Conservation (phyloP, 2,329 filamentous ascomycete genomes). For the Sclerotinia minor region DNA sequence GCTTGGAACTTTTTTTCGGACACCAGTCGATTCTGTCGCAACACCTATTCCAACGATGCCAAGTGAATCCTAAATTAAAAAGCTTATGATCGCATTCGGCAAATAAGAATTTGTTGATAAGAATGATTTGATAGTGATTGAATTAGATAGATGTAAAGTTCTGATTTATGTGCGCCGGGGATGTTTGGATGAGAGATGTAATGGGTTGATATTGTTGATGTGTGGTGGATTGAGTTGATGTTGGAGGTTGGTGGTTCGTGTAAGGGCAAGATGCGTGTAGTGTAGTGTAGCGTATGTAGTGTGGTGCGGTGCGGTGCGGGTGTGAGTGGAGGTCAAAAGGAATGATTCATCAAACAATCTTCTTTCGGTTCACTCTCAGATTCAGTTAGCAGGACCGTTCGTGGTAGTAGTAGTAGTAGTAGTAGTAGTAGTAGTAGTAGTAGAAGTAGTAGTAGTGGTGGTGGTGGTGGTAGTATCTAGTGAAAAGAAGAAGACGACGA, state of each 20-base stretch:
- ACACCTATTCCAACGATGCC: constrained; percentile 16
- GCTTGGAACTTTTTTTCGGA: constrained; percentile 7
- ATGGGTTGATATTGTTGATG: neutral
- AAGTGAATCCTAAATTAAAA: constrained; percentile 7
- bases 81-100: constrained; percentile 20
- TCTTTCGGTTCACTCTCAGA: neutral
- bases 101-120: neutral
- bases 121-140: neutral
- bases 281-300: too few relatives aligned
- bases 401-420: neutral
- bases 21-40: constrained; percentile 10
- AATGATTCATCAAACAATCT: constrained; percentile 4
- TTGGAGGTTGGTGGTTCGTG: neutral
- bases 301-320: neutral
- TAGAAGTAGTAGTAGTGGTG: neutral
- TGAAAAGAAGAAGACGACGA: too few relatives aligned
- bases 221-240: neutral
- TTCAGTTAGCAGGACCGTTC: neutral
- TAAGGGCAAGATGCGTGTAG: neutral
- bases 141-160: neutral
- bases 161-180: neutral
- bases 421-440: neutral
- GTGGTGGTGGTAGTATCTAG: neutral
- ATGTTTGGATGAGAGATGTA: neutral
- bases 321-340: neutral